Evolutionary conservation across 345 rosid genomes (phyloP), one percentile per base, ranked within the genome.

Genomic region (Citrus australasica): DNA sequence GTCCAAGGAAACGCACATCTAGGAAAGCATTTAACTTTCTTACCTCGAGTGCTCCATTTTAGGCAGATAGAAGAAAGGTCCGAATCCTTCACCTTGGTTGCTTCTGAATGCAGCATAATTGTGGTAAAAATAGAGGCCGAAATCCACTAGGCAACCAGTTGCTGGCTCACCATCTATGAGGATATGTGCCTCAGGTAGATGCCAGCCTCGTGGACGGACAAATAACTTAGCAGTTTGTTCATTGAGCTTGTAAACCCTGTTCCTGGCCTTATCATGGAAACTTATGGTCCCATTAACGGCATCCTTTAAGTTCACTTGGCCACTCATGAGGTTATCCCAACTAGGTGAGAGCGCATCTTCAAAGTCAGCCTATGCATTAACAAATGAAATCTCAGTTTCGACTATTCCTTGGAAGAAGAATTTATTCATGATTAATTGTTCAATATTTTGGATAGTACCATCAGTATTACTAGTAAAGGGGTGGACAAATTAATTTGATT

Each of bases 41-140:
- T 81, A 93, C 98, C 97, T 90, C 58, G 97, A 94, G 76, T 92
- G 92, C 84, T 96, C 98, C 99, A 90, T 96, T 84, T 94, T 92
- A 37, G 98, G 97, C 64, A 96, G 98, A 77, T 94, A 96, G 79
- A 92, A 96, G 92, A 96, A 94, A 48, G 98, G 98, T 8, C 99
- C 97, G 19, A 83, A 90, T 8, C 99, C 98, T 53, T 81, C 86
- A 37, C 97, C 99, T 79, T 89, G 98, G 56, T 79, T 86, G 72
- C 80, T 75, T 33, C 94, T 88, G 84, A 96, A 96, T 13, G 83
- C 75, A 2, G 92, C 89, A 42, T 83, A 76, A 83, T 91, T 96
- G 84, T 94, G 98, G 90, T 78, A 92, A 67, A 96, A 96, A 78
- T 92, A 96, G 63, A 96, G 92, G 56, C 98, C 94, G 28, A 96